phyloP scores from a whole-genome alignment of 306 rosid genomes.

The Alnus rubra region DNA sequence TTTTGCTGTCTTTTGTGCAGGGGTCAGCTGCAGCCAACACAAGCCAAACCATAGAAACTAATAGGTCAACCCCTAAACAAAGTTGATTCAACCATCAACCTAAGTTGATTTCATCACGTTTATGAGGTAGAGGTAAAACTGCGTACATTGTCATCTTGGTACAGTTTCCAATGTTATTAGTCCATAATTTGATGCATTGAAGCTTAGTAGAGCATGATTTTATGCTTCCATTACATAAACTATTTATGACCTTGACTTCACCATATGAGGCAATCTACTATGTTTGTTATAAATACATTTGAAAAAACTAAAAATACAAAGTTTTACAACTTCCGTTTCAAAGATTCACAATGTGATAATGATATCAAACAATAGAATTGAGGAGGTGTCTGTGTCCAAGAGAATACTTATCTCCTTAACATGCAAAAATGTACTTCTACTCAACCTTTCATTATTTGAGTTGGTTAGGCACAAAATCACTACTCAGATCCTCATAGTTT shows the following conservation, averaged over 20 bases:
- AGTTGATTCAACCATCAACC: background rate
- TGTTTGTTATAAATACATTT: background rate
- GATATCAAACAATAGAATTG: background rate
- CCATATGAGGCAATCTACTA: background rate
- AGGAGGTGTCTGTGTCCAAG: background rate
- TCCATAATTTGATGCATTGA: background rate
- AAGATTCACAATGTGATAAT: background rate
- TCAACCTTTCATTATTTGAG: background rate
- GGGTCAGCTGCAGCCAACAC: too few species aligned
- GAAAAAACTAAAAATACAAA: background rate
- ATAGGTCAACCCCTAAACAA: background rate
- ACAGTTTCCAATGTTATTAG: too few species aligned
- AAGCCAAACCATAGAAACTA: background rate
- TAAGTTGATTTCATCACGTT: background rate
- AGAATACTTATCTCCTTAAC: background rate
- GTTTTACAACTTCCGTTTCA: background rate
- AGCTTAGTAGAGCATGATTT: background rate
- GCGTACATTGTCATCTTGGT: background rate
- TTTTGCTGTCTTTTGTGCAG: too few species aligned
- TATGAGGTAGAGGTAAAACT: background rate
- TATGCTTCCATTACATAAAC: background rate
- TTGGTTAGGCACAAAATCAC: background rate
- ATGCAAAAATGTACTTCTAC: background rate
- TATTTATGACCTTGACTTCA: background rate
- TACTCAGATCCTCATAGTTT: background rate